These are phyloP conservation scores for Fusarium nisikadoi DNA, from an alignment of 2,329 filamentous ascomycete species.

Conservation along the genomic window DNA sequence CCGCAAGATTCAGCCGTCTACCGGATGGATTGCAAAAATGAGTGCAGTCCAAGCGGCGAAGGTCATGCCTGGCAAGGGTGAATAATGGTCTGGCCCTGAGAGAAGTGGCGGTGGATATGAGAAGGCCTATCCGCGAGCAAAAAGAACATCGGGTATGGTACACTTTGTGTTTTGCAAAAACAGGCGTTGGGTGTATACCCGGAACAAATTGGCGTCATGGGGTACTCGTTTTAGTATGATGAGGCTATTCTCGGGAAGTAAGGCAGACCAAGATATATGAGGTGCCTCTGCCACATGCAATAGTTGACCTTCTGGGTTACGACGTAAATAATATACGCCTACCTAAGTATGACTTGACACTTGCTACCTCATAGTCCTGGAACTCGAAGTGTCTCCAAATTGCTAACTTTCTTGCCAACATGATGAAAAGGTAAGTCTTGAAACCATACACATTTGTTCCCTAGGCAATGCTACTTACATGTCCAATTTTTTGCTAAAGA, in stretches of 20 bases:
- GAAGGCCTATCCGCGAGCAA: background rate
- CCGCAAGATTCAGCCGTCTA: slow-evolving; percentile 88
- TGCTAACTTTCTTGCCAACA: background rate
- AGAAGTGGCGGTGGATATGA: background rate
- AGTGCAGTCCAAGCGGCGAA: slow-evolving; percentile 95
- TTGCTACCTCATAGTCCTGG: background rate
- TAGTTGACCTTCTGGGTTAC: background rate
- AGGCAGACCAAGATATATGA: background rate
- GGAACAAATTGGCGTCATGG: slow-evolving; percentile 34
- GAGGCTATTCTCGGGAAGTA: background rate
- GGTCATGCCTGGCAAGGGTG: slow-evolving; percentile 72
- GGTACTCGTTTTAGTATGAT: background rate
- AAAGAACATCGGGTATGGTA: background rate
- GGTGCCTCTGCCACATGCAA: background rate
- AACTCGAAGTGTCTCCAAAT: background rate
- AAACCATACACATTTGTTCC: background rate
- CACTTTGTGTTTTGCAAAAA: slow-evolving; percentile 8
- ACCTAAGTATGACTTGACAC: background rate
- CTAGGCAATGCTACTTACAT: background rate
- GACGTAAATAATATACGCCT: background rate
- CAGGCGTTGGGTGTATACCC: slow-evolving; percentile 42
- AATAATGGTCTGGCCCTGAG: slow-evolving; percentile 47
- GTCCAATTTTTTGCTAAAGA: background rate
- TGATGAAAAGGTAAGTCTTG: background rate
- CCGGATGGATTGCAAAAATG: slow-evolving; percentile 96